Percentiles rank a stretch among this genome's conserved stretches.
Evolutionary conservation across 176 grass and related monocot genomes (phyloP).

Genomic region (Echinochloa phyllopogon): DNA sequence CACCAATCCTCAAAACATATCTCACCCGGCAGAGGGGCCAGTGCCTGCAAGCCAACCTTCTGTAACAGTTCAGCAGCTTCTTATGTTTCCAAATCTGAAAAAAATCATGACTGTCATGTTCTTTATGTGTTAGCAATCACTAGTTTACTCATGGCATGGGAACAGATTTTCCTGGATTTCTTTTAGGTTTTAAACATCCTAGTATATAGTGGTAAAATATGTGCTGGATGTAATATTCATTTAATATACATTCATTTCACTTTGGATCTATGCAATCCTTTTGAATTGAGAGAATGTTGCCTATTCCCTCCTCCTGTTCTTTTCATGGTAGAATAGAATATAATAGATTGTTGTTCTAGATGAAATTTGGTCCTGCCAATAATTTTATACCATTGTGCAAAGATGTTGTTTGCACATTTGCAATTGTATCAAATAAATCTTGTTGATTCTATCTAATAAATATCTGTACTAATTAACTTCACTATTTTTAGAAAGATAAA

Average conservation of each 20-base stretch:
- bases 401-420: constrained; percentile 21
- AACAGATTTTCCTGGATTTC: background rate
- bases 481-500: constrained; percentile 13
- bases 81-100: background rate
- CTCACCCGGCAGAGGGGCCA: no score
- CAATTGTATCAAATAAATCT: background rate
- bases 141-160: background rate
- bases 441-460: background rate
- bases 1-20: no score
- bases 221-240: background rate
- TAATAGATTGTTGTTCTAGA: background rate
- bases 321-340: background rate
- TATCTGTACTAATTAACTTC: background rate
- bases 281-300: background rate
- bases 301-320: background rate
- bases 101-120: background rate
- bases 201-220: constrained; percentile 8
- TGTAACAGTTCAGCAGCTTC: no score
- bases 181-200: background rate
- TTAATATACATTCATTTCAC: background rate
- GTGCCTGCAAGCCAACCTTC: no score
- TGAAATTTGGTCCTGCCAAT: background rate
- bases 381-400: background rate
- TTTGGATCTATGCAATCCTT: background rate
- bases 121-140: background rate